Percentiles rank a stretch among this genome's conserved stretches.
These are phyloP conservation scores for Cadophora sp. DNA, from an alignment of 2,329 filamentous ascomycete species.

Conservation along the genomic window DNA sequence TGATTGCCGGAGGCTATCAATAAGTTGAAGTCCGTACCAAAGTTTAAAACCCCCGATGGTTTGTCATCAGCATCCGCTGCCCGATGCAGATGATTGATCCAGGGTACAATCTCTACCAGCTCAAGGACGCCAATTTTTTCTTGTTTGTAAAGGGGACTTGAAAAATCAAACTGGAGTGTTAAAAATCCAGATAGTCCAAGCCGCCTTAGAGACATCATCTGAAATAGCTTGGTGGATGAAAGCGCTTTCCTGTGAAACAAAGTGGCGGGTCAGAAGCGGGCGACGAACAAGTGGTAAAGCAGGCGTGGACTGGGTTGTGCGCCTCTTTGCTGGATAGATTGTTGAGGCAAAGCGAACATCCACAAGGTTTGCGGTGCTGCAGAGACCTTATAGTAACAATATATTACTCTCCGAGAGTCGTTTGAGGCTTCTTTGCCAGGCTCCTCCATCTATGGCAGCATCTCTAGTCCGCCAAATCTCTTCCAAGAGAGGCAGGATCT, in stretches of 20 bases:
- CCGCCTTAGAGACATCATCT: no score
- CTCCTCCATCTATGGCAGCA: neutral
- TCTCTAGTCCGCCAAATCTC: conserved; percentile 36
- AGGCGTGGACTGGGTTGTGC: no score
- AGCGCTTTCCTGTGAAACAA: no score
- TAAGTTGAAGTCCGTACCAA: neutral
- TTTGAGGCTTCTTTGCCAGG: conserved; percentile 18
- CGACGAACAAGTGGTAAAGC: no score
- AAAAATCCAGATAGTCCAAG: neutral
- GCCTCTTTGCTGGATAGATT: no score
- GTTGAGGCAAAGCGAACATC: no score
- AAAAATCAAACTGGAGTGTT: neutral
- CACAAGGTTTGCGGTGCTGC: neutral
- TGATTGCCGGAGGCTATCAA: neutral
- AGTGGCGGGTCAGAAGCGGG: no score
- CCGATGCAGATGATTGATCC: neutral
- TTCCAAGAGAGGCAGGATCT: conserved; percentile 41
- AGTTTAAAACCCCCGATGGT: neutral
- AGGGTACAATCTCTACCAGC: neutral
- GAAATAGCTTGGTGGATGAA: no score
- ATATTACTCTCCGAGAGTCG: conserved; percentile 26
- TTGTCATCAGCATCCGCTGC: neutral
- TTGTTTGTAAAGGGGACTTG: no score
- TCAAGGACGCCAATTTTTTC: neutral
- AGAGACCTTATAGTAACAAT: conserved; percentile 33